These are phyloP conservation scores for Talaromyces sp. DNA, from an alignment of 2,329 filamentous ascomycete species.

Conservation along the genomic window DNA sequence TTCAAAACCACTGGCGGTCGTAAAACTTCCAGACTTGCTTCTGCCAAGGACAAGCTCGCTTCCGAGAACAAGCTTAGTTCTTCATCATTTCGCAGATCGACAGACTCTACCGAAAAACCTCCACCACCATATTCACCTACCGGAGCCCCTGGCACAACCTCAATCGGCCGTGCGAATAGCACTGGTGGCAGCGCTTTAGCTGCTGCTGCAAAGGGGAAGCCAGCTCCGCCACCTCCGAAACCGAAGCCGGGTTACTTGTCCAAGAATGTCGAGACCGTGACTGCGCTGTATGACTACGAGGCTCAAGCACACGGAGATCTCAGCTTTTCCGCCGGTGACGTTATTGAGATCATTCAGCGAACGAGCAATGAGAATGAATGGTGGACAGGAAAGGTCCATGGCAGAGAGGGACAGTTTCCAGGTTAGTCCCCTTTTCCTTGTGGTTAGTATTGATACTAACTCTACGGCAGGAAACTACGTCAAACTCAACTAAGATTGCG, in stretches of 20 bases:
- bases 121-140: slow-evolving; percentile 41
- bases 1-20: slow-evolving; percentile 81
- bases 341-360: slow-evolving; percentile 80
- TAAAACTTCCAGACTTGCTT: slow-evolving; percentile 28
- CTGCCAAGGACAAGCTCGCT: slow-evolving; percentile 36
- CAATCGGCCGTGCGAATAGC: slow-evolving; percentile 39
- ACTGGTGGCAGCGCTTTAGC: slow-evolving; percentile 45
- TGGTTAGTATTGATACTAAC: background rate
- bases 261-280: slow-evolving; percentile 73
- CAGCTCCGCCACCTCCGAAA: slow-evolving; percentile 68
- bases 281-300: slow-evolving; percentile 92
- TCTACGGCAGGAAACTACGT: slow-evolving; percentile 42
- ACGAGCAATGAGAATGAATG: slow-evolving; percentile 95
- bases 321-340: slow-evolving; percentile 82
- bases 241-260: slow-evolving; percentile 76
- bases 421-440: slow-evolving; percentile 55
- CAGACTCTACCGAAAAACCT: slow-evolving; percentile 53
- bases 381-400: slow-evolving; percentile 84
- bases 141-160: slow-evolving; percentile 13
- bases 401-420: slow-evolving; percentile 87
- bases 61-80: slow-evolving; percentile 38
- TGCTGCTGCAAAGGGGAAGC: slow-evolving; percentile 65
- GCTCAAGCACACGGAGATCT: slow-evolving; percentile 93
- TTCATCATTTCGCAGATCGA: slow-evolving; percentile 16
- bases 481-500: slow-evolving; percentile 34